Conservation (phyloP, 139 green algal genomes). For the Desmodesmus armatus region DNA sequence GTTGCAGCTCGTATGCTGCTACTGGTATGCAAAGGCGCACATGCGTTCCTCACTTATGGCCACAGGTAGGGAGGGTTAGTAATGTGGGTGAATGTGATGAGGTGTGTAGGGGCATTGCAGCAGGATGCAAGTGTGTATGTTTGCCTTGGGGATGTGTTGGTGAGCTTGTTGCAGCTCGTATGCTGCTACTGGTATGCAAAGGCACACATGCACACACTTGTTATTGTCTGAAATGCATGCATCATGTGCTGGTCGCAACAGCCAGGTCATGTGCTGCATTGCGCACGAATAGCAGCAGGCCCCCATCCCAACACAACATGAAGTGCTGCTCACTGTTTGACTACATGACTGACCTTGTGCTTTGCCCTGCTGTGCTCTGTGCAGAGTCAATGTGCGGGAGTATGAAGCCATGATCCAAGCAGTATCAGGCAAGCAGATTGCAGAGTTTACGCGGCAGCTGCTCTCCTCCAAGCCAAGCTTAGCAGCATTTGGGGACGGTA, state of each 20-base stretch:
- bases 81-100: not conserved
- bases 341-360: not conserved
- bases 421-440: slow-evolving; percentile 52
- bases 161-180: no score
- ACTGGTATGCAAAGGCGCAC: not conserved
- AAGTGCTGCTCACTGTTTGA: not conserved
- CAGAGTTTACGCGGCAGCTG: slow-evolving; percentile 55
- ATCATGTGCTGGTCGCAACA: not conserved
- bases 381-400: slow-evolving; percentile 59
- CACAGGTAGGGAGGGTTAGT: slow-evolving; percentile 52
- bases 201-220: slow-evolving; percentile 74
- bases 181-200: not conserved
- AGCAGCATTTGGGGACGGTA: slow-evolving; percentile 53
- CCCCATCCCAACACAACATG: no score
- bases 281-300: no score
- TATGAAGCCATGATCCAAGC: slow-evolving; percentile 69
- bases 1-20: no score
- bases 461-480: slow-evolving; percentile 54
- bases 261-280: not conserved
- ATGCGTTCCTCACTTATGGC: slow-evolving; percentile 90
- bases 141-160: not conserved
- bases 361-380: not conserved
- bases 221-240: slow-evolving; percentile 85
- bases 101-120: not conserved
- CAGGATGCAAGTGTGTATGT: not conserved